Evolutionary conservation across 306 rosid species (phyloP), one percentile per base, ranked within the genome.

Genomic region (Fragaria ananassa): DNA sequence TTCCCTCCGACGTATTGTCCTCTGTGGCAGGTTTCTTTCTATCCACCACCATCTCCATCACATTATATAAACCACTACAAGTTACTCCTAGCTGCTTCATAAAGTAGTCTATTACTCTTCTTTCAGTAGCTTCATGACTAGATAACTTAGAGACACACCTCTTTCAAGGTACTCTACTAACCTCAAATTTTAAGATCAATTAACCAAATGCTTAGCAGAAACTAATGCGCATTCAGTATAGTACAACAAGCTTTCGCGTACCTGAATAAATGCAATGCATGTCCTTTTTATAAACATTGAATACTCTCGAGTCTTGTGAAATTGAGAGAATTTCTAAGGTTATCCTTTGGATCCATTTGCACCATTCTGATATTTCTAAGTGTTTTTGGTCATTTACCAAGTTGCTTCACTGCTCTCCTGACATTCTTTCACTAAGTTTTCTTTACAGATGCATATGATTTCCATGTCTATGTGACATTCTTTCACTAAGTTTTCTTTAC

Each of bases 11-110:
- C 14, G 87, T 83, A 71, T 74, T 76, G 70, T 82, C 94, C 71
- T 77, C 94, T 2, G 88, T 94, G 8, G 74, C 97, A 89, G 98
- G 98, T 94, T 85, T 81, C 84, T 94, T 83, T 84, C 84, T 75
- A 83, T 60, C 74, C 82, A 42, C 18, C 29, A 31, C 31, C 72
- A 68, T 79, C 23, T 39, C 39, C 31, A 67, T 64, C 12, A 31
- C 37, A 35, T 63, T 72, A 15, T 27, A 37, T 69, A 11, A 53
- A 41, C 14, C 3, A 42, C 46, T 42, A 31, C 4, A 31, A 31
- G 35, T 31, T 31, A 31, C 67, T 56, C 42, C 23, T n/a, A 72
- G 76, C 50, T 72, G 50, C 31, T 51, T 72, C 65, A 2, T 72
- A 34, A 54, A 21, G 41, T n/a, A 19, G 49, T 12, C 51, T 8